Evolutionary conservation across 2,329 filamentous ascomycete genomes (phyloP).

Genomic region (Colletotrichum noveboracense): DNA sequence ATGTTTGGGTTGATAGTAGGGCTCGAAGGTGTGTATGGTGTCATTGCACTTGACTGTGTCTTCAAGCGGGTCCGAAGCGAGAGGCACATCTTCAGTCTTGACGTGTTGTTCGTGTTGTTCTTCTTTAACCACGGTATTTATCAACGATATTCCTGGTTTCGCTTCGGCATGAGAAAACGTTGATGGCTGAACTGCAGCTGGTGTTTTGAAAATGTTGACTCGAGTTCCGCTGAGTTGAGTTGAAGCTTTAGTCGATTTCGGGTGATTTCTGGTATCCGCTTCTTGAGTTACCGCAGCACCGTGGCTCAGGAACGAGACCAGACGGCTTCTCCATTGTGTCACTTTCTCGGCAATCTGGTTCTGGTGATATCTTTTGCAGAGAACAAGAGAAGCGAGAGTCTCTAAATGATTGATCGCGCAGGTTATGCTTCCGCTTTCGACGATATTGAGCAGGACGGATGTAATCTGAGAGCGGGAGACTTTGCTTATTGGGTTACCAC

Average conservation of each 20-base stretch:
- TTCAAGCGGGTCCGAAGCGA: not conserved
- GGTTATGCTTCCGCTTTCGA: not conserved
- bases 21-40: not conserved
- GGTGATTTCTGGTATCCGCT: not conserved
- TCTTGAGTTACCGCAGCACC: too few relatives aligned
- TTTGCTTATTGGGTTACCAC: not conserved
- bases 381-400: not conserved
- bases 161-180: rapidly evolving
- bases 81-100: not conserved
- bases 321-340: not conserved
- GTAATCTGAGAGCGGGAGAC: not conserved
- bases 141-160: not conserved
- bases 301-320: not conserved
- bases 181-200: not conserved
- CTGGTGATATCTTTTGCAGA: conserved; percentile 5
- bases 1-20: not conserved
- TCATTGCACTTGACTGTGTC: not conserved
- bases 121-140: not conserved
- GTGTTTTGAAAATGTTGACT: not conserved
- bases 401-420: not conserved
- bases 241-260: not conserved
- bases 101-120: not conserved
- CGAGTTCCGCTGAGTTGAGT: not conserved
- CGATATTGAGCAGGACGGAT: not conserved
- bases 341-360: not conserved